phyloP scores from a whole-genome alignment of 2,329 filamentous ascomycete genomes.

The Paracoccidioides brasiliensis region DNA sequence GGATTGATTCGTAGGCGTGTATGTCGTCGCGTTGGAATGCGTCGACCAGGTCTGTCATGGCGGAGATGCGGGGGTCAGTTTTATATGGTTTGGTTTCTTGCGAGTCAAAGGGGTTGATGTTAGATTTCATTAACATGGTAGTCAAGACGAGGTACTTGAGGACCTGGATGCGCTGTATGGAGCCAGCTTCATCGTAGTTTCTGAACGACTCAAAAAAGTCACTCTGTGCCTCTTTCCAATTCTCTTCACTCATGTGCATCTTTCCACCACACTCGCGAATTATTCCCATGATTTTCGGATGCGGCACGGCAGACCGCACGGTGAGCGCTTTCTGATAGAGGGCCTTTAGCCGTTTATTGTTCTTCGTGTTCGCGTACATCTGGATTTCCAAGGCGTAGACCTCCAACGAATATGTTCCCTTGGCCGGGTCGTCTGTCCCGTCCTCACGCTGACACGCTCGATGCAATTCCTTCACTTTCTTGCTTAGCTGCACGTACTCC shows the following conservation, averaged over 20 bases:
- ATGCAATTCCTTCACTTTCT: slow-evolving; percentile 80
- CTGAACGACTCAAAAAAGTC: slow-evolving; percentile 99
- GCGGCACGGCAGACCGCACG: slow-evolving; percentile 91
- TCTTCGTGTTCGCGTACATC: slow-evolving; percentile 93
- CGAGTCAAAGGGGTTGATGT: slow-evolving; percentile 97
- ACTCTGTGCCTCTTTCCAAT: slow-evolving; percentile 92
- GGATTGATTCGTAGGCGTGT: slow-evolving; percentile 73
- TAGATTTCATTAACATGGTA: slow-evolving; percentile 96
- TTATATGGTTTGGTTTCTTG: slow-evolving; percentile 98
- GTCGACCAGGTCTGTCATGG: slow-evolving; percentile 94
- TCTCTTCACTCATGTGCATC: slow-evolving; percentile 99
- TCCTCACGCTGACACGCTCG: slow-evolving; percentile 77
- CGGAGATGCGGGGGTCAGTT: slow-evolving; percentile 83
- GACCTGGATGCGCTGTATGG: slow-evolving; percentile 89
- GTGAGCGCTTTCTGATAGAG: slow-evolving; percentile 84
- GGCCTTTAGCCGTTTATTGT: slow-evolving; percentile 92
- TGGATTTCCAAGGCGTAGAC: slow-evolving; percentile 96
- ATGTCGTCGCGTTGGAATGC: slow-evolving; percentile 95
- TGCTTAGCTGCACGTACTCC: slow-evolving; percentile 66
- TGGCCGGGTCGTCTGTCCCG: slow-evolving; percentile 70
- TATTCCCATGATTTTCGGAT: slow-evolving; percentile 98
- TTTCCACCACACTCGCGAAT: slow-evolving; percentile 98
- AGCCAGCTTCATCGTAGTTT: slow-evolving; percentile 97
- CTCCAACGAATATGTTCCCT: slow-evolving; percentile 91
- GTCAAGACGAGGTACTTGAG: slow-evolving; percentile 93